Evolutionary conservation across 2,329 filamentous ascomycete species (phyloP).

Genomic region (Nakataea oryzae): DNA sequence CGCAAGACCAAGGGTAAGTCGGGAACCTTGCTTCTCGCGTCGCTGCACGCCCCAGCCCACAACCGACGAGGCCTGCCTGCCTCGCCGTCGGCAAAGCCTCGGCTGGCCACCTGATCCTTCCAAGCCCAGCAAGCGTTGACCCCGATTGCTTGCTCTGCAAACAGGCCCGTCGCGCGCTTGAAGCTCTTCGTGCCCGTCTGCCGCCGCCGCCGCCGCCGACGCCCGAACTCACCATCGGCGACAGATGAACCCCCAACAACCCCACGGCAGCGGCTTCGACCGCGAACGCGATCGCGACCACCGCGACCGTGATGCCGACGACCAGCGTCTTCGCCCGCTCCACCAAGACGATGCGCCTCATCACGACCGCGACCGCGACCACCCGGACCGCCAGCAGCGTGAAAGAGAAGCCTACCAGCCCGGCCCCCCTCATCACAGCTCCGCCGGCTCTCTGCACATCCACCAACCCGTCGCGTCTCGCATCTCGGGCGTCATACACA

Average conservation of each 20-base stretch:
- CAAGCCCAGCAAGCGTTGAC: not conserved
- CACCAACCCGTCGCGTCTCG: constrained; percentile 89
- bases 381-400: constrained; percentile 49
- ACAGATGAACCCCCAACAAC: constrained; percentile 35
- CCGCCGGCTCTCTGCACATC: constrained; percentile 77
- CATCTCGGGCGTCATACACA: constrained; percentile 74
- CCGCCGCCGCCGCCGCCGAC: too few relatives aligned
- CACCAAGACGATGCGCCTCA: constrained; percentile 26
- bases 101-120: not conserved
- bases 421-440: constrained; percentile 69
- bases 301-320: constrained; percentile 35
- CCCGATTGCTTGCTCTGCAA: not conserved
- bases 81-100: not conserved
- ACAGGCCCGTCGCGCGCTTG: not conserved
- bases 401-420: constrained; percentile 49
- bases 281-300: constrained; percentile 34
- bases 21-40: not conserved
- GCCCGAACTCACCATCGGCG: not conserved
- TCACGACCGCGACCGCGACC: constrained; percentile 45
- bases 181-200: not conserved
- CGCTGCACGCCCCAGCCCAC: not conserved
- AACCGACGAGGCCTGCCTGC: not conserved
- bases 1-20: not conserved
- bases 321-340: constrained; percentile 30
- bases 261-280: constrained; percentile 33